These are phyloP conservation scores for Erodium moschatum DNA, from an alignment of 441 rosid genomes.

Conservation along the genomic window DNA sequence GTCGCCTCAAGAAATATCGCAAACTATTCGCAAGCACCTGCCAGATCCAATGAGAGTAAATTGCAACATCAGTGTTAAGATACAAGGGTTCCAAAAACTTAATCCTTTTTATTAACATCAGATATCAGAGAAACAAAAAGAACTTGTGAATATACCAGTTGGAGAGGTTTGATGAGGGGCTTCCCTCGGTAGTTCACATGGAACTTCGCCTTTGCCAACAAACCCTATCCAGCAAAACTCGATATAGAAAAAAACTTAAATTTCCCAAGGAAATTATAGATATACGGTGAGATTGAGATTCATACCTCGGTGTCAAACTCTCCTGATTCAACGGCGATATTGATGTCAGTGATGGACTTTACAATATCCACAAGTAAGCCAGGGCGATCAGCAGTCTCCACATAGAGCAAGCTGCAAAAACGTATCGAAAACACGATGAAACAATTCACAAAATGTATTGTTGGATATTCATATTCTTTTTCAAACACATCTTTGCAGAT, in stretches of 20 bases:
- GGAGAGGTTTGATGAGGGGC: slow-evolving; percentile 80
- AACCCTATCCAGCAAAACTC: slow-evolving; percentile 37
- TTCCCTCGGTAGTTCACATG: slow-evolving; percentile 81
- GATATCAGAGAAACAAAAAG: no score
- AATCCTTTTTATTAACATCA: no score
- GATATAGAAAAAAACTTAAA: no score
- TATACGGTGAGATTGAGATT: no score
- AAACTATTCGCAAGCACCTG: slow-evolving; percentile 87
- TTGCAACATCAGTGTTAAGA: no score
- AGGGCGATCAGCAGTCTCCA: slow-evolving; percentile 89
- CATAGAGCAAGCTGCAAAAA: slow-evolving; percentile 56
- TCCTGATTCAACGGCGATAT: slow-evolving; percentile 74
- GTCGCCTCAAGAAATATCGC: slow-evolving; percentile 89
- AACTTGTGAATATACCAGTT: slow-evolving; percentile 41
- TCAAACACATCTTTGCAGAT: no score
- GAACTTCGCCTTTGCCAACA: slow-evolving; percentile 90
- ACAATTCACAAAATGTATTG: no score
- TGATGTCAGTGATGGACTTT: slow-evolving; percentile 63
- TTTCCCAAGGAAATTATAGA: no score
- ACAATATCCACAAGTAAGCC: slow-evolving; percentile 90
- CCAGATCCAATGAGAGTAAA: slow-evolving; percentile 5
- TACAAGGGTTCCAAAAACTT: no score
- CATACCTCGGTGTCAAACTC: slow-evolving; percentile 94
- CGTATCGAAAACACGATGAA: no score
- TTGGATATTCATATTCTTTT: no score